phyloP scores from a whole-genome alignment of 2,329 filamentous ascomycete genomes.

The Stenocarpella maydis region DNA sequence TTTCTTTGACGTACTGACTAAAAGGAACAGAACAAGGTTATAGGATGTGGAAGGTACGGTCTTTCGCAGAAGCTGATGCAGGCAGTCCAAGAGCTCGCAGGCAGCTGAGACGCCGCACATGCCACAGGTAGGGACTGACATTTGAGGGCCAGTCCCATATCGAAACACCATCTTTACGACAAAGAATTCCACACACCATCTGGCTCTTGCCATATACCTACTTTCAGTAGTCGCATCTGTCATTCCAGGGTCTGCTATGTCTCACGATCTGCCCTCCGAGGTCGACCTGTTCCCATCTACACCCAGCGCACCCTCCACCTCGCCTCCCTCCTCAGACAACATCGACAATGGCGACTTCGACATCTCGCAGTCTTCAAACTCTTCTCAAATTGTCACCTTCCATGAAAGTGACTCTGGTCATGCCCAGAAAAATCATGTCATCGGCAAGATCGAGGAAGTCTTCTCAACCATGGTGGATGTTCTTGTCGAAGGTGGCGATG shows the following conservation, averaged over 20 bases:
- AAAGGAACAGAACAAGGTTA: not conserved
- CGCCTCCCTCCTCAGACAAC: not conserved
- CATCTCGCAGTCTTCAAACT: not conserved
- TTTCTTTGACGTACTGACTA: not conserved
- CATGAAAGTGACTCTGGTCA: not conserved
- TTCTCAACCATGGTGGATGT: conserved; percentile 60
- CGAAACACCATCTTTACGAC: too few relatives aligned
- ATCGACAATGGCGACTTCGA: not conserved
- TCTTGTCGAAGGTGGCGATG: conserved; percentile 50
- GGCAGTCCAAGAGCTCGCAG: not conserved
- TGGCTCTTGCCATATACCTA: not conserved
- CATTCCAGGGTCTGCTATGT: not conserved
- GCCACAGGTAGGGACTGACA: too few relatives aligned
- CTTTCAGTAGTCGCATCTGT: too few relatives aligned
- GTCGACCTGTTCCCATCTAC: not conserved
- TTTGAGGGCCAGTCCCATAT: too few relatives aligned
- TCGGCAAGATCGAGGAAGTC: conserved; percentile 63
- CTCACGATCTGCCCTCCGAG: not conserved
- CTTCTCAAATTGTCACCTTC: conserved; percentile 9
- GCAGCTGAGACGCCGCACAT: too few relatives aligned
- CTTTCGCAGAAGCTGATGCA: not conserved
- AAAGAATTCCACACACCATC: not conserved
- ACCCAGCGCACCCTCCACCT: not conserved
- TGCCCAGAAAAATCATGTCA: conserved; percentile 44
- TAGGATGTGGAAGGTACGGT: not conserved